Evolutionary conservation across 2,329 filamentous ascomycete genomes (phyloP), one percentile per base, ranked within the genome.

Genomic region (Ceratocystis huliohia): DNA sequence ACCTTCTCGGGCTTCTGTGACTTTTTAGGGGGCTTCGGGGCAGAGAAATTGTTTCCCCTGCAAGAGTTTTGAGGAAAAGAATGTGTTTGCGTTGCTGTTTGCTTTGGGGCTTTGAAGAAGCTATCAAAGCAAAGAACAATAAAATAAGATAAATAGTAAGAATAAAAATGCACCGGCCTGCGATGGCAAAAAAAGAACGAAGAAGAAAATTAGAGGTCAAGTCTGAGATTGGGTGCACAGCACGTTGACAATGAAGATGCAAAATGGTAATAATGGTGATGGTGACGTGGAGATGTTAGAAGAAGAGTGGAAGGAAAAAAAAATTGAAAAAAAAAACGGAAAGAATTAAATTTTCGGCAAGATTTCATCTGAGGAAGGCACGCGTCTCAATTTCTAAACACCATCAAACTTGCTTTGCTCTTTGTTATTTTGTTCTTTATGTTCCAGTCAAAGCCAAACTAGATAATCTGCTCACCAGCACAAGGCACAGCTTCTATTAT

Each of bases 151-250:
- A 46, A 37, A 37, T 25, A 37, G 15, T 46, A 25, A 33, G 59
- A 28, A 61, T 22, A 44, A 46, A 48, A 15, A 48, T 48, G 30
- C 57, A 45, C 33, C 66, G 61, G 66, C 63, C 44, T 64, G 57
- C 61, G 66, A 64, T 64, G 62, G 59, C 22, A 59, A 48, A 59
- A 44, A 30, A 63, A 30, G 8, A 53, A 15, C 33, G 4, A 33
- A 63, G 22, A 15, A 66, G 37, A 62, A 41, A 41, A 63, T 37
- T 46, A n/a, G 22, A 56, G 53, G 22, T 17, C 37, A 13, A 48
- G 44, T 45, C 13, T 25, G 30, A 61, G n/a, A 33, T 13, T 20
- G 30, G 41, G 30, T 28, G 53, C 20, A n/a, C 37, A 25, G 53
- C n/a, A 61, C 44, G 44, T 45, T 22, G 41, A 20, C 37, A 8